Evolutionary conservation across 2,329 filamentous ascomycete species (phyloP), one percentile per base, ranked within the genome.

Genomic region (Nigrospora sphaerica): DNA sequence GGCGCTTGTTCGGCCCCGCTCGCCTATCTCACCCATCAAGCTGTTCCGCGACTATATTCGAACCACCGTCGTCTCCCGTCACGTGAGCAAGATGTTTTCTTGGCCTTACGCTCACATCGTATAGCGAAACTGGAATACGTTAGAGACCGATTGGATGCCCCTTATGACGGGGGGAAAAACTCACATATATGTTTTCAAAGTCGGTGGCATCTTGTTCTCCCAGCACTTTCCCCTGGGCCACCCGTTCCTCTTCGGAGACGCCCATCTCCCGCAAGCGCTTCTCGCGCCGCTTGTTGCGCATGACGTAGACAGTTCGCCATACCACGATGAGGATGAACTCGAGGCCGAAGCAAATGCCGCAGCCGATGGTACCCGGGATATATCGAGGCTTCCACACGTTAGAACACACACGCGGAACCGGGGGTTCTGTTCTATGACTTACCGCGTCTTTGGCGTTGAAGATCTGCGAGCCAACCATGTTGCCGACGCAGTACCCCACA

Each of bases 381-480:
- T 74, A 73, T 33, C 66, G 62, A 1, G 70, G 71, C 52, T 62
- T 33, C 12, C 12, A 7, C 7, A 10, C 23, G 23, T 28, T 28
- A 28, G 28, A 12, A 35, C 18, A 32, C 16, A 39, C 12, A 17
- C 31, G 35, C 16, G 39, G 18, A 6, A 44, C 7, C 16, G 2
- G 23, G 23, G 23, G 23, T 6, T 10, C 5, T 10, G 23, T 6
- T 28, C 31, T 36, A 13, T 23, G 6, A 53, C 62, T n/a, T 54
- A 63, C 61, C 1, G 67, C 68, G 49, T 73, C 71, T 18, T 57
- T 58, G 5, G 60, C 53, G 41, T 64, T 62, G 58, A 73, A 74
- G 43, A 74, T 71, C 53, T 73, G 69, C 9, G 65, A 67, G 5
- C 71, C 70, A 3, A 62, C 62, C 64, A 73, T 73, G 52, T 73